Percentiles rank a stretch among this genome's conserved stretches.
phyloP scores from a whole-genome alignment of 805 yeast species.

The Kuraishia hungarica region DNA sequence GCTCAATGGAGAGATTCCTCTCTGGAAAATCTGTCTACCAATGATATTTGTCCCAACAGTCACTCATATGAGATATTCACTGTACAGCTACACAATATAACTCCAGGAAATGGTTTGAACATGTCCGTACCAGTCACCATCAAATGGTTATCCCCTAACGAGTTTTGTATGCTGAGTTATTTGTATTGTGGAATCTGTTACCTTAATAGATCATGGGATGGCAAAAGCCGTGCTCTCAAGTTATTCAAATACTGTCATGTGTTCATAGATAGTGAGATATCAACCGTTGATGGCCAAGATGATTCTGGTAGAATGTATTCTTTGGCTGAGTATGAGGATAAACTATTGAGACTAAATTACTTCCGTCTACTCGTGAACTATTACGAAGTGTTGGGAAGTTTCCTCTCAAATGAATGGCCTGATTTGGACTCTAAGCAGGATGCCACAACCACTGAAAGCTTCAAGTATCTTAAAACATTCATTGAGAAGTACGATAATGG shows the following conservation, averaged over 20 bases:
- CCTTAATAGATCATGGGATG: conserved; percentile 26
- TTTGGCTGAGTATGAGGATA: conserved; percentile 14
- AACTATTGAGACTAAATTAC: conserved; percentile 20
- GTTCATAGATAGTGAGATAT: conserved; percentile 22
- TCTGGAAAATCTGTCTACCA: no score
- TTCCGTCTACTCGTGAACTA: conserved; percentile 21
- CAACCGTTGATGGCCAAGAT: conserved; percentile 7
- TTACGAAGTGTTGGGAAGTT: conserved; percentile 29
- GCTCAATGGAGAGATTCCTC: conserved; percentile 18
- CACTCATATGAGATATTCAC: neutral
- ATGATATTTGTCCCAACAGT: no score
- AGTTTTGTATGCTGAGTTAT: conserved; percentile 31
- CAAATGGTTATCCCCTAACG: conserved; percentile 34
- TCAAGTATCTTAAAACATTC: conserved; percentile 22
- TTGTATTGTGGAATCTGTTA: conserved; percentile 33
- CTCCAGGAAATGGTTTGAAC: neutral
- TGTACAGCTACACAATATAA: neutral
- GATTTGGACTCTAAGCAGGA: neutral
- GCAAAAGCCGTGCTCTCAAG: conserved; percentile 24
- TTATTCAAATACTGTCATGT: conserved; percentile 28
- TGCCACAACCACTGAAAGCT: conserved; percentile 1
- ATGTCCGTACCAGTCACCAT: conserved; percentile 14
- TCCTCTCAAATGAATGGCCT: conserved; percentile 20
- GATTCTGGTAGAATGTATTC: conserved; percentile 6
- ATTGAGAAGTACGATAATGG: conserved; percentile 27